Evolutionary conservation across 192 early-diverging fungal species (phyloP).

Genomic region (Coemansia erecta): DNA sequence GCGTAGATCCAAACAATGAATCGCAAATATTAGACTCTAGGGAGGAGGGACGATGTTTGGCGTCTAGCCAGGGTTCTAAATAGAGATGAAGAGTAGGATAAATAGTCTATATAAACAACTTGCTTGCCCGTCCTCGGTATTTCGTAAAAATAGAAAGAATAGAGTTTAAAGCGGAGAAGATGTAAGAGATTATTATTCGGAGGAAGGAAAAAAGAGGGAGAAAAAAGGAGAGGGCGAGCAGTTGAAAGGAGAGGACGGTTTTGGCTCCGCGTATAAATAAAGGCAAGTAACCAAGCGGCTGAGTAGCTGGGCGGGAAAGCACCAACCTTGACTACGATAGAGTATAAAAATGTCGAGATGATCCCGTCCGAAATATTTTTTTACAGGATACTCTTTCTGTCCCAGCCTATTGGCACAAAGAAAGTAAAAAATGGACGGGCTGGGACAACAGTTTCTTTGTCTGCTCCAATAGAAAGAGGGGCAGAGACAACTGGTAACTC

Average conservation of each 20-base stretch:
- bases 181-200: background rate
- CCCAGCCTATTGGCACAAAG: too few relatives aligned
- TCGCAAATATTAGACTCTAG: background rate
- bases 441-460: too few relatives aligned
- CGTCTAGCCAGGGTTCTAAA: too few relatives aligned
- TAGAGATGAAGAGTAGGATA: too few relatives aligned
- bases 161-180: conserved; percentile 6
- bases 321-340: background rate
- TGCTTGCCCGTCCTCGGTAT: too few relatives aligned
- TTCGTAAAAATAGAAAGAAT: too few relatives aligned
- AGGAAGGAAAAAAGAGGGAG: background rate
- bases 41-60: background rate
- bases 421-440: too few relatives aligned
- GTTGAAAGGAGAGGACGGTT: background rate
- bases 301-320: background rate
- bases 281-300: background rate
- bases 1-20: conserved; percentile 2
- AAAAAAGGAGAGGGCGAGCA: background rate
- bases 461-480: background rate
- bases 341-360: background rate
- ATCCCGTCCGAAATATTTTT: background rate
- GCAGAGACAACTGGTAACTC: background rate
- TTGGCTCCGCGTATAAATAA: background rate
- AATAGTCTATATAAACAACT: too few relatives aligned
- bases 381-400: too few relatives aligned